Percentiles rank a stretch among this genome's conserved stretches.
These are phyloP conservation scores for Orbilia oligospora DNA, from an alignment of 2,329 filamentous ascomycete species.

Conservation along the genomic window DNA sequence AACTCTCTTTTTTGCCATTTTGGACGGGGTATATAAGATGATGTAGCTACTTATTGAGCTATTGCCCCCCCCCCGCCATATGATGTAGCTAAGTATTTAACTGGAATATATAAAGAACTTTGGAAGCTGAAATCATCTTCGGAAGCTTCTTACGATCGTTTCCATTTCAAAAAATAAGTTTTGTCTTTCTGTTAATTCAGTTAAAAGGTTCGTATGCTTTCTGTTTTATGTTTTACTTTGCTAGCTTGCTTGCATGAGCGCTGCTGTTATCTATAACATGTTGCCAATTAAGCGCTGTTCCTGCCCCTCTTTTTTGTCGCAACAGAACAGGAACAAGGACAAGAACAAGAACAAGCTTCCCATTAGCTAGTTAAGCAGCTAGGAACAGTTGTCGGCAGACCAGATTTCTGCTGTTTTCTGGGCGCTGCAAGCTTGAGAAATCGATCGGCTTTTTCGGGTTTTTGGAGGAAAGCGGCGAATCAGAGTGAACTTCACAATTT, in stretches of 20 bases:
- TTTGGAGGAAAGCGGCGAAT: no score
- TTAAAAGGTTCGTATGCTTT: slow-evolving; percentile 36
- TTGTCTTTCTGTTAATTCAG: slow-evolving; percentile 1
- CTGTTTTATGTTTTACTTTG: not conserved
- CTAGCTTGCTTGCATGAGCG: no score
- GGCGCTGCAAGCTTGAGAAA: not conserved
- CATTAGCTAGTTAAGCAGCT: not conserved
- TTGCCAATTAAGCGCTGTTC: no score
- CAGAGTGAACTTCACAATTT: not conserved
- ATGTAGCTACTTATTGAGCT: slow-evolving; percentile 4
- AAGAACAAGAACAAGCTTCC: not conserved
- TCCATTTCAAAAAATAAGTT: no score
- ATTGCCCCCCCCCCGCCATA: not conserved
- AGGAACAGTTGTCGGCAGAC: slow-evolving; percentile 14
- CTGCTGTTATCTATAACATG: no score
- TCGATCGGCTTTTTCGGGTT: slow-evolving; percentile 23
- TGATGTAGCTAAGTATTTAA: slow-evolving; percentile 1
- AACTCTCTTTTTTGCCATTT: slow-evolving; percentile 47
- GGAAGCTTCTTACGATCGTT: slow-evolving; percentile 23
- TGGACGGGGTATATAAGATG: slow-evolving; percentile 47
- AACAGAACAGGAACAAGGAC: slow-evolving; percentile 2
- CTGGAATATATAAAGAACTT: not conserved
- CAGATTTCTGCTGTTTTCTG: not conserved
- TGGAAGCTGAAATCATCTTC: slow-evolving; percentile 2
- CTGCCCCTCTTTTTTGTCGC: slow-evolving; percentile 22